phyloP scores from a whole-genome alignment of 148 eudicot genomes.

The Rhododendron griersonianum region DNA sequence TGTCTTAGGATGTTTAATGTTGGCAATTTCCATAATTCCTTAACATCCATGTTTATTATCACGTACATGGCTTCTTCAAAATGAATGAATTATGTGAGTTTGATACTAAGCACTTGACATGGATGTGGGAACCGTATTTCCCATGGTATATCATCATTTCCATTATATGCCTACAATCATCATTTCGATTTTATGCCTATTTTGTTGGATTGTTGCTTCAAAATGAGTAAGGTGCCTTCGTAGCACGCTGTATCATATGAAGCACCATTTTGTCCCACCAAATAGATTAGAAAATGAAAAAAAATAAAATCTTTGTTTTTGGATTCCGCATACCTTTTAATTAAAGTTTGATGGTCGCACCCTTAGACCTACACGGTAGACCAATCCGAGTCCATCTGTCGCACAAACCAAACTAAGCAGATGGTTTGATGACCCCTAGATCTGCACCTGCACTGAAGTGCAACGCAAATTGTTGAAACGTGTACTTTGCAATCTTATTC shows the following conservation, averaged over 20 bases:
- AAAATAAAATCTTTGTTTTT: neutral
- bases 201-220: neutral
- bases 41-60: neutral
- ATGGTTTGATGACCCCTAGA: neutral
- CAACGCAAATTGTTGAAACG: neutral
- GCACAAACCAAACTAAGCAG: neutral
- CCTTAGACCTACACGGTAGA: neutral
- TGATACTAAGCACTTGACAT: neutral
- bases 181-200: neutral
- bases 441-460: neutral
- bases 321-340: neutral
- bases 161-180: neutral
- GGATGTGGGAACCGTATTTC: neutral
- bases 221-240: neutral
- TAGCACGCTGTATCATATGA: neutral
- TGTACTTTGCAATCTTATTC: neutral
- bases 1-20: neutral
- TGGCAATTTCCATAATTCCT: neutral
- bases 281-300: neutral
- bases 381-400: neutral
- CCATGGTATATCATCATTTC: neutral
- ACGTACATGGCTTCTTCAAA: neutral
- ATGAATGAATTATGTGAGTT: neutral
- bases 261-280: neutral
- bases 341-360: neutral